phyloP scores from a whole-genome alignment of 129 eudicot genomes.

The Flaveria robusta region DNA sequence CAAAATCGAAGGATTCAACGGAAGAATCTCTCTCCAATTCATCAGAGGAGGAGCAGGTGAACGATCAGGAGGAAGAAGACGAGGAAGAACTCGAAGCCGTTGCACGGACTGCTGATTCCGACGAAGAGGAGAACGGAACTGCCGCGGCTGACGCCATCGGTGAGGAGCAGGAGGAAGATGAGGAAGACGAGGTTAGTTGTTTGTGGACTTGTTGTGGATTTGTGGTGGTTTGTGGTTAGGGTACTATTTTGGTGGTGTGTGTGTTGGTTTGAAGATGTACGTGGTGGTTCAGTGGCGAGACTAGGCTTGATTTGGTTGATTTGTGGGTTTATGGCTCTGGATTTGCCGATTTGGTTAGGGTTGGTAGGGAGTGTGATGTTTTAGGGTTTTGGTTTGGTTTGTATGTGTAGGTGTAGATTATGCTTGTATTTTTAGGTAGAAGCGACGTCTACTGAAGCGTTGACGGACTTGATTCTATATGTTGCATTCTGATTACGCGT shows the following conservation, averaged over 20 bases:
- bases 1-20: conserved; percentile 54
- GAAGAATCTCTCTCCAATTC: conserved; percentile 56
- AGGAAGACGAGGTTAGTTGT: conserved; percentile 56
- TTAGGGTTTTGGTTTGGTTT: conserved; percentile 24
- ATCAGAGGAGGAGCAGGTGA: conserved; percentile 64
- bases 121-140: conserved; percentile 50
- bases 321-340: conserved; percentile 12
- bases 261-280: conserved; percentile 3
- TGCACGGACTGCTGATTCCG: conserved; percentile 69
- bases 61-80: conserved; percentile 53
- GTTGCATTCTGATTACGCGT: background rate
- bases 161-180: conserved; percentile 49
- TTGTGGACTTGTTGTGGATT: conserved; percentile 14
- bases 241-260: conserved; percentile 5
- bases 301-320: conserved; percentile 19
- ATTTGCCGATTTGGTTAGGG: conserved; percentile 8
- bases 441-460: background rate
- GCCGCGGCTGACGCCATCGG: conserved; percentile 37
- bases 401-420: conserved; percentile 1
- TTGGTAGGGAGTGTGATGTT: background rate
- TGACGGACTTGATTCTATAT: background rate
- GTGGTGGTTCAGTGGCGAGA: background rate
- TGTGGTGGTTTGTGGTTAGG: background rate
- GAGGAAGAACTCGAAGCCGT: conserved; percentile 98
- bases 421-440: background rate